Conservation (phyloP, 164 flowering plant genomes). For the Tetracentron sinense region DNA sequence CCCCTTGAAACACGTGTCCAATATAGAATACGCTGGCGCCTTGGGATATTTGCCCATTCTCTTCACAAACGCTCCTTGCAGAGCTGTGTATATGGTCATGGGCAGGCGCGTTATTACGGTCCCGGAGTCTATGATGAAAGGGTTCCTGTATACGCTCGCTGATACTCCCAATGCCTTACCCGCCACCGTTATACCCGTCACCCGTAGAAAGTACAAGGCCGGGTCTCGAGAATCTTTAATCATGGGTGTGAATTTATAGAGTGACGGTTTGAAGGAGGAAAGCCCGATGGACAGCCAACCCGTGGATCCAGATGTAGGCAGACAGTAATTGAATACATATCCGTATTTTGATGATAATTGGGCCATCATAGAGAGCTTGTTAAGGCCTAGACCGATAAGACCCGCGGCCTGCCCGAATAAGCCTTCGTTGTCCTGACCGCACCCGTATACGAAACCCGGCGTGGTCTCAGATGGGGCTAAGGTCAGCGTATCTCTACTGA, state of each 20-base stretch:
- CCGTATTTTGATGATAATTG: slow-evolving; percentile 37
- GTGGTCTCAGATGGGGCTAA: slow-evolving; percentile 16
- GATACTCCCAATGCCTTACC: slow-evolving; percentile 22
- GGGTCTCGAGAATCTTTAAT: slow-evolving; percentile 21
- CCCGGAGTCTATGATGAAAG: slow-evolving; percentile 50
- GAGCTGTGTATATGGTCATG: slow-evolving; percentile 23
- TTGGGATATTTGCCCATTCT: slow-evolving; percentile 24
- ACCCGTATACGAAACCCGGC: slow-evolving; percentile 36
- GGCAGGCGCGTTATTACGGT: slow-evolving; percentile 54
- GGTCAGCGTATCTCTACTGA: slow-evolving; percentile 33
- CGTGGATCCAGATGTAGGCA: slow-evolving; percentile 28
- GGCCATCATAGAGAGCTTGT: slow-evolving; percentile 33
- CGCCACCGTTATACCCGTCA: slow-evolving; percentile 27
- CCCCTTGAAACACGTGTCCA: slow-evolving; percentile 44
- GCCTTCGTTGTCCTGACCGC: slow-evolving; percentile 51
- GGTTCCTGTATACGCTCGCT: slow-evolving; percentile 7
- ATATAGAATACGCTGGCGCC: slow-evolving; percentile 28
- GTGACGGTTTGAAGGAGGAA: slow-evolving; percentile 4
- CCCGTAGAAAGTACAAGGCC: slow-evolving; percentile 32
- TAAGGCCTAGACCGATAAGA: slow-evolving; percentile 41
- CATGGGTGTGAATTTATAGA: slow-evolving; percentile 43
- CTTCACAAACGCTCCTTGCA: slow-evolving; percentile 25
- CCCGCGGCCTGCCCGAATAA: slow-evolving; percentile 47
- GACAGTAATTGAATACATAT: slow-evolving; percentile 46
- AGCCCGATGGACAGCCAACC: slow-evolving; percentile 35